Base-by-base conservation (phyloP, 176 grass and related monocot species). In the Canna indica region DNA sequence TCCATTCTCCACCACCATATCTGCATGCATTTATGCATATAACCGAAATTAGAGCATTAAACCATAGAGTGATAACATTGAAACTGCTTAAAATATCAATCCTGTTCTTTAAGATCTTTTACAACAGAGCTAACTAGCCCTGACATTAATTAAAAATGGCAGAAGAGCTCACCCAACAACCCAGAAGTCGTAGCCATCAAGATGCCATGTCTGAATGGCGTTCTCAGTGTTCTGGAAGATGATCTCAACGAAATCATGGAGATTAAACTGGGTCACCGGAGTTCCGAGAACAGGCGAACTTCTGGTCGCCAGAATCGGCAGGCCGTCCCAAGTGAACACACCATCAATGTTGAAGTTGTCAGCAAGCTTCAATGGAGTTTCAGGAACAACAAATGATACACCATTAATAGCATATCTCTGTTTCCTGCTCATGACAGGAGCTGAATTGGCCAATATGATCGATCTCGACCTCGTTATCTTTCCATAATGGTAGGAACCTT, bases 151-250 rank as follows among this genome's bases (percentile, higher is more conserved):
- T n/a, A n/a, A n/a, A n/a, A n/a, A n/a, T n/a, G n/a, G n/a, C n/a
- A n/a, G 1, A 44, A 56, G 1, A 47, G 15, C 76, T 48, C 59
- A 97, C 94, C 94, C 94, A 12, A 93, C 89, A 48, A 81, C 81
- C 81, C 86, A 97, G 79, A 97, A 97, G 46, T 88, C 94, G 1
- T 97, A 97, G 81, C 94, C 94, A 44, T 97, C 94, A 1, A 97
- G 81, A 73, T 97, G 94, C 85, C 88, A 97, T 12, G 86, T 82
- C 50, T 92, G 86, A 26, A 92, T 13, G 66, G 69, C 80, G 17
- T 17, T 61, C 71, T 92, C 89, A 0, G 81, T 87, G 85, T 92
- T 92, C 79, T 92, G 86, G 81, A 97, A 97, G 59, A 97, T 78
- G 26, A 97, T 84, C 82, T 97, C 94, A 1, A 92, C 64, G 65